These are phyloP conservation scores for Amanita phalloides DNA, from an alignment of 768 basidiomycete species.

Conservation along the genomic window DNA sequence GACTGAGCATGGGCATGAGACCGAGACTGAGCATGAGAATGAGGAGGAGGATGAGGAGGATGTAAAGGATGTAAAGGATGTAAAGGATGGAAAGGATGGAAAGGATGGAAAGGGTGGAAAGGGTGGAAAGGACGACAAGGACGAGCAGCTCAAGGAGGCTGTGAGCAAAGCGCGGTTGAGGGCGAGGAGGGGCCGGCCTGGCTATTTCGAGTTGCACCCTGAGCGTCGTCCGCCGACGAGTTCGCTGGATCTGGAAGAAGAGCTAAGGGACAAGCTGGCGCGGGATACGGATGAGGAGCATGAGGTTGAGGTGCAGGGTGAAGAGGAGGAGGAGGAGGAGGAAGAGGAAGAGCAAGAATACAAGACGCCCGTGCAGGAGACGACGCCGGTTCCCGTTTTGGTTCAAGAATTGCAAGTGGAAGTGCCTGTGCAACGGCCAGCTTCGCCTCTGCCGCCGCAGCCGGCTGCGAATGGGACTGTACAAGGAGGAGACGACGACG, in stretches of 20 bases:
- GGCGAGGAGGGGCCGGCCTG: constrained; percentile 35
- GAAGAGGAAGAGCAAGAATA: neutral
- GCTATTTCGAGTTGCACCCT: constrained; percentile 76
- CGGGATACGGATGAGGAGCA: constrained; percentile 18
- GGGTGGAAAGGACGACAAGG: constrained; percentile 15
- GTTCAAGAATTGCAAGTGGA: neutral
- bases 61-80: constrained; percentile 9
- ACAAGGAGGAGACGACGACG: neutral
- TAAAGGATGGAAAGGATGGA: constrained; percentile 11
- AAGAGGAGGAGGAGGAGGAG: neutral
- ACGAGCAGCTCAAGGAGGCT: constrained; percentile 13
- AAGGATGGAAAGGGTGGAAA: constrained; percentile 17
- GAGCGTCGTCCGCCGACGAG: constrained; percentile 38
- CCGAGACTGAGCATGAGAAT: constrained; percentile 12
- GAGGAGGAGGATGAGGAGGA: constrained; percentile 15
- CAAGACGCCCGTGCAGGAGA: constrained; percentile 1
- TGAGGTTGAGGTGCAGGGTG: neutral
- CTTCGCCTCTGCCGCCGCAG: too few species aligned
- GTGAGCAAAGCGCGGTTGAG: constrained; percentile 18
- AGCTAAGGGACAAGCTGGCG: constrained; percentile 25
- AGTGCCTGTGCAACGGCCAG: neutral
- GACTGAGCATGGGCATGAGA: neutral
- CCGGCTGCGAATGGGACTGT: too few species aligned
- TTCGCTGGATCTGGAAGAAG: constrained; percentile 21
- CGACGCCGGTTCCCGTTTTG: neutral